phyloP scores from a whole-genome alignment of 192 early-diverging fungal genomes.

The Spinellus fusiger region DNA sequence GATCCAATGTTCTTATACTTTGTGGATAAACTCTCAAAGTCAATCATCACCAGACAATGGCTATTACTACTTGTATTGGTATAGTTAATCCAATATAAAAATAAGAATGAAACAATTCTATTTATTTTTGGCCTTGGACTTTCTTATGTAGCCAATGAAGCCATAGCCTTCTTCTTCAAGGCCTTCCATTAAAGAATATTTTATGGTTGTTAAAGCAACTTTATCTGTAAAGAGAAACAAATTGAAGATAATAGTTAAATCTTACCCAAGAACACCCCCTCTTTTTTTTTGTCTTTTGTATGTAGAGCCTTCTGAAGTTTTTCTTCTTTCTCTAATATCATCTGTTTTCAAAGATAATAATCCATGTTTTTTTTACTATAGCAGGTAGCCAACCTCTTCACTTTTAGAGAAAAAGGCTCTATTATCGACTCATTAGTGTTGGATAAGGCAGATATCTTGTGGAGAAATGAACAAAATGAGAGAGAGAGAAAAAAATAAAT shows the following conservation, averaged over 20 bases:
- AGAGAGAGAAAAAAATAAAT: too few species aligned
- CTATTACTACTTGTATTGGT: conserved; percentile 4
- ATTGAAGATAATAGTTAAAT: conserved; percentile 7
- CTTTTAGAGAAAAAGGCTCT: too few species aligned
- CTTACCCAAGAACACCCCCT: conserved; percentile 1
- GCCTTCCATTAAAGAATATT: conserved; percentile 1
- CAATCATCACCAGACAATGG: conserved; percentile 6
- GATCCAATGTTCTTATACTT: background rate
- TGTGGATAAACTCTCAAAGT: conserved; percentile 7
- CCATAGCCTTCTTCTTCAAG: conserved; percentile 11
- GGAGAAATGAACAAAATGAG: too few species aligned
- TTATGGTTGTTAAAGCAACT: conserved; percentile 2
- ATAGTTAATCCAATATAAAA: conserved; percentile 9
- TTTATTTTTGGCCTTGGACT: conserved; percentile 1
- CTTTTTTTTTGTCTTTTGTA: too few species aligned
- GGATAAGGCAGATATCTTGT: too few species aligned
- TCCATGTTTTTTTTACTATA: too few species aligned
- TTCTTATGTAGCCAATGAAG: conserved; percentile 4
- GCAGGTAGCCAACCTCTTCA: too few species aligned
- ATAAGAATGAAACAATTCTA: conserved; percentile 8
- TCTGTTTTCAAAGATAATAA: too few species aligned
- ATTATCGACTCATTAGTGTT: too few species aligned
- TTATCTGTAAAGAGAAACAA: conserved; percentile 7
- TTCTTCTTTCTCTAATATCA: too few species aligned
- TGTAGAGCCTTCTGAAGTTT: too few species aligned